Evolutionary conservation across 148 eudicot genomes (phyloP), one percentile per base, ranked within the genome.

Genomic region (Persicaria tinctoria): DNA sequence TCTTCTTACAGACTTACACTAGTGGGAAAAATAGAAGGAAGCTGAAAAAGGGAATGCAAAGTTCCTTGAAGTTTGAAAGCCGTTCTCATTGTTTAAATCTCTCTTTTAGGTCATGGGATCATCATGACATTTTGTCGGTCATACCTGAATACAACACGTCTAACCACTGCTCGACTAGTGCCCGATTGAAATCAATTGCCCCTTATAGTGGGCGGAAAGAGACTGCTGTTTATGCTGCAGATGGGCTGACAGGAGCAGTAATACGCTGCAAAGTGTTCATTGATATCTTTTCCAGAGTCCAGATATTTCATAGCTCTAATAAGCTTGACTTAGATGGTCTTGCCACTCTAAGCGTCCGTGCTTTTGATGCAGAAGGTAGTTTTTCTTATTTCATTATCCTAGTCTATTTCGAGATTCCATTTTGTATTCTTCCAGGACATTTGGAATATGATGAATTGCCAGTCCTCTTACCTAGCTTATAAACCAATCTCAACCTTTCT

Each of bases 251-350:
- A 49, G 98, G 98, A 74, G 83, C 81, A 71, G 84, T 93, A 32
- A 84, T 93, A 66, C 92, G 96, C 56, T 89, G 93, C 82, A 93
- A 90, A 80, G 98, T 93, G 80, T 93, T 85, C 74, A 86, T 93
- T 78, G 98, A 93, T 82, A 83, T 86, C 77, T 85, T 93, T 73
- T 84, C 93, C 75, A 89, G 93, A 84, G 88, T 93, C 68, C 93
- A 89, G 80, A 90, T 93, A 73, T 93, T 93, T 80, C 98, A 93
- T 76, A 91, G 82, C 83, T 93, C 98, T 50, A 78, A 91, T 76
- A 93, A 93, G 77, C 96, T 93, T 78, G 98, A 93, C 78, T 84
- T 93, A 62, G 98, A 89, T 72, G 98, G 96, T 77, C 98, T 93
- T 78, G 87, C 93, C 49, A 93, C 97, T 81, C 91, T 93, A 5